These are phyloP conservation scores for Erodium maritimum DNA, from an alignment of 345 rosid genomes.

Conservation along the genomic window DNA sequence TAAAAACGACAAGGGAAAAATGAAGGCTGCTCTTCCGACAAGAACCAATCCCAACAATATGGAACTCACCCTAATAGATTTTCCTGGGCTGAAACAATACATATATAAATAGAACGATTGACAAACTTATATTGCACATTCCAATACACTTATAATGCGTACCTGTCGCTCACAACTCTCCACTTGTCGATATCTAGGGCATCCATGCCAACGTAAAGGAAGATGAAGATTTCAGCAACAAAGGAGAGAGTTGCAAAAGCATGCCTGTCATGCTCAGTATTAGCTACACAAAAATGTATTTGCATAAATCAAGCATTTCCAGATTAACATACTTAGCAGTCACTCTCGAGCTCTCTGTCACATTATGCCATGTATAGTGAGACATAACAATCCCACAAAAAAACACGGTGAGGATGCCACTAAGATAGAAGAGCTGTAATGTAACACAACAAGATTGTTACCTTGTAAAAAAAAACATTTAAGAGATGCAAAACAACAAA, in stretches of 20 bases:
- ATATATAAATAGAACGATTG: neutral
- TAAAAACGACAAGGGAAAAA: conserved; percentile 73
- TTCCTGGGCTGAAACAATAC: conserved; percentile 50
- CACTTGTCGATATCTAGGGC: conserved; percentile 93
- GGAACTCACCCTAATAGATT: conserved; percentile 63
- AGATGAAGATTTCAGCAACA: conserved; percentile 87
- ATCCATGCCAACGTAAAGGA: conserved; percentile 98
- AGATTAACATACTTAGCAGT: conserved; percentile 53
- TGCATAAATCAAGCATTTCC: neutral
- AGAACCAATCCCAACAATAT: conserved; percentile 67
- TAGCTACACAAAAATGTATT: conserved; percentile 3
- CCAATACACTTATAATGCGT: conserved; percentile 1
- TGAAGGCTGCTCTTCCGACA: conserved; percentile 81
- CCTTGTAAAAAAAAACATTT: no score
- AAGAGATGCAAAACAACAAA: no score
- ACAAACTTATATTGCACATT: neutral
- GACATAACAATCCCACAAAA: conserved; percentile 98
- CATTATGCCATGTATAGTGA: conserved; percentile 94
- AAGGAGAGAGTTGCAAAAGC: conserved; percentile 87
- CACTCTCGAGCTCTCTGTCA: conserved; percentile 82
- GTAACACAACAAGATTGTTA: conserved; percentile 14
- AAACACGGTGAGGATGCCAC: conserved; percentile 90
- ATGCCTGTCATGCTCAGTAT: conserved; percentile 39
- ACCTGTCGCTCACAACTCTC: conserved; percentile 71
- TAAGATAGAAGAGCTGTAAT: conserved; percentile 72